A percentile compares a stretch with the other conserved stretches of the same genome.
Conservation (phyloP, 495 filamentous ascomycete species). For the Pseudevernia furfuracea region DNA sequence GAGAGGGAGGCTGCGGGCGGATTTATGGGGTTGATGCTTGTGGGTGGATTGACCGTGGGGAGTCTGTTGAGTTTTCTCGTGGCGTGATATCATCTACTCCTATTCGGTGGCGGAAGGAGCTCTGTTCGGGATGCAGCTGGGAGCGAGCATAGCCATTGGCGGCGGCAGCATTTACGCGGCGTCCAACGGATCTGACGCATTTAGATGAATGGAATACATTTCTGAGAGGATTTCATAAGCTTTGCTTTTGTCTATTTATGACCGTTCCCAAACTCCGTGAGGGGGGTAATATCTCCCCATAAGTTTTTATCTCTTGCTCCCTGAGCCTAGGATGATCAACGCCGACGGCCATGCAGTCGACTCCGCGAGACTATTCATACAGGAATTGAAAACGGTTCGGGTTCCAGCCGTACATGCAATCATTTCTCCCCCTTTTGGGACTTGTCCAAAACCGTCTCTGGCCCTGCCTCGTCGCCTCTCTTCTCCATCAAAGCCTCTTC, state of each 20-base stretch:
- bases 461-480: slow-evolving; percentile 8
- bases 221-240: not conserved
- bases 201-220: not conserved
- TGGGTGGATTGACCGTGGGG: slow-evolving; percentile 72
- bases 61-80: slow-evolving; percentile 83
- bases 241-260: not conserved
- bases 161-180: not conserved
- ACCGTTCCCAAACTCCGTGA: slow-evolving; percentile 8
- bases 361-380: not conserved
- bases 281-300: slow-evolving; percentile 10
- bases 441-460: slow-evolving; percentile 9
- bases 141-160: not conserved
- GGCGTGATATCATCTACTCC: slow-evolving; percentile 27
- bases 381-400: not conserved
- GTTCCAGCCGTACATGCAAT: not conserved
- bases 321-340: not conserved
- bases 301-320: not conserved
- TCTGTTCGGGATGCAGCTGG: not conserved
- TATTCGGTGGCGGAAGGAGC: not conserved
- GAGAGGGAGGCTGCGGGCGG: slow-evolving; percentile 85
- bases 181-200: not conserved
- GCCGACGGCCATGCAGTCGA: slow-evolving; percentile 8
- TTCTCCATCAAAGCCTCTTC: slow-evolving; percentile 16
- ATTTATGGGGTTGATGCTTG: slow-evolving; percentile 87
- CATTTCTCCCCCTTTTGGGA: slow-evolving; percentile 2